Evolutionary conservation across 345 rosid genomes (phyloP).

Genomic region (sweet orange (Citrus sinensis)): DVS_A1.0 CM039168.1:17544001-17544500

Average conservation of each 20-base stretch:
- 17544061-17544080: too few species aligned
- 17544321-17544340: constrained; percentile 38
- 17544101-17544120: too few species aligned
- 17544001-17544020: too few species aligned
- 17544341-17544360: constrained; percentile 70
- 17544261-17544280: constrained; percentile 37
- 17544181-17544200: neutral
- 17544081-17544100: too few species aligned
- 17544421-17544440: constrained; percentile 67
- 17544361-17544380: constrained; percentile 62
- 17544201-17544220: constrained; percentile 9
- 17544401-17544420: constrained; percentile 48
- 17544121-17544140: too few species aligned
- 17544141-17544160: neutral
- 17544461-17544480: constrained; percentile 23
- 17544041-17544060: too few species aligned
- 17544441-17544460: constrained; percentile 37
- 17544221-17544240: neutral
- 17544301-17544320: constrained; percentile 44
- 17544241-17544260: neutral
- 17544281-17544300: constrained; percentile 58
- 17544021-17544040: rapidly evolving
- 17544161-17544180: neutral
- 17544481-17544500: constrained; percentile 56
- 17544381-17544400: constrained; percentile 45